A percentile compares a stretch with the other conserved stretches of the same genome.
These are phyloP conservation scores for Botrytis pseudocinerea DNA, from an alignment of 2,329 filamentous ascomycete species.

Conservation along the genomic window DNA sequence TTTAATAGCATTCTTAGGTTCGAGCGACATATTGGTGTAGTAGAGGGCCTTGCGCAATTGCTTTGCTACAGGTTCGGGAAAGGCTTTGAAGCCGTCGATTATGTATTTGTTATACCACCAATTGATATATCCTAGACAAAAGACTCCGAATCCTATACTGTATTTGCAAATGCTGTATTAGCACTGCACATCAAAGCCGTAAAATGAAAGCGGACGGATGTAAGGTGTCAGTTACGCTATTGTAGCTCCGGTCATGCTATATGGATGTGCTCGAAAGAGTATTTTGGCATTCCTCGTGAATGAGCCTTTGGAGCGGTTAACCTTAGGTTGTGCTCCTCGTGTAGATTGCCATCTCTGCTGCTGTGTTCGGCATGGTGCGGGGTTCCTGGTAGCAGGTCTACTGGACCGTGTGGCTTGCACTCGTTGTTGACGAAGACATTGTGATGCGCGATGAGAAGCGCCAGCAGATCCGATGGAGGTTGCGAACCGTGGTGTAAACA, in stretches of 20 bases:
- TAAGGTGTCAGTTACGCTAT: constrained; percentile 30
- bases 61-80: constrained; percentile 70
- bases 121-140: constrained; percentile 36
- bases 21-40: constrained; percentile 75
- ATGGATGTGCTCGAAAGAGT: constrained; percentile 37
- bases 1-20: constrained; percentile 75
- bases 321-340: constrained; percentile 18
- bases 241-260: constrained; percentile 36
- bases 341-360: constrained; percentile 35
- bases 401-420: constrained; percentile 25
- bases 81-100: constrained; percentile 51
- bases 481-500: constrained; percentile 36
- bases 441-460: constrained; percentile 28
- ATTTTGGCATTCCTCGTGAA: constrained; percentile 27
- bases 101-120: constrained; percentile 41
- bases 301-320: constrained; percentile 4
- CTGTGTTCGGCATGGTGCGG: constrained; percentile 26
- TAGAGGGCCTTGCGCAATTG: constrained; percentile 83
- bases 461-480: constrained; percentile 28
- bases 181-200: constrained; percentile 4
- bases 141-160: constrained; percentile 37
- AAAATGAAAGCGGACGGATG: not conserved
- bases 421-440: constrained; percentile 37
- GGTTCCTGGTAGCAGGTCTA: constrained; percentile 15
- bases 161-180: constrained; percentile 9